Evolutionary conservation across 371 early-diverging fungal genomes (phyloP).

Genomic region (Mucor irregularis): DNA sequence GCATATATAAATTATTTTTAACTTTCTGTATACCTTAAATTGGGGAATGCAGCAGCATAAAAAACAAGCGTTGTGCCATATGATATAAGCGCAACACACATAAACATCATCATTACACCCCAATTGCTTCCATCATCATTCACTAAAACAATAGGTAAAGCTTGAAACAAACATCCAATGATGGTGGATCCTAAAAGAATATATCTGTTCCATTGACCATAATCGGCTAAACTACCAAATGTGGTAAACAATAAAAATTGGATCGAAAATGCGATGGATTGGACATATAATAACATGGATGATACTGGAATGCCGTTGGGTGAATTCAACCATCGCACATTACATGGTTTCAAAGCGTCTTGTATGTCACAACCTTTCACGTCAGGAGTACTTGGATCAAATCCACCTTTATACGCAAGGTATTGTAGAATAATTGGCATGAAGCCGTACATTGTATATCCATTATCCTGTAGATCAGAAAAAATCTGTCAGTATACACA

Average conservation of each 20-base stretch:
- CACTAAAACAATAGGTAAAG: slow-evolving; percentile 35
- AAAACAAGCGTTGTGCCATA: slow-evolving; percentile 52
- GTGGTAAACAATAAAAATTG: slow-evolving; percentile 47
- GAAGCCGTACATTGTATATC: slow-evolving; percentile 45
- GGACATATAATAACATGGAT: slow-evolving; percentile 49
- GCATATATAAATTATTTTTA: no score
- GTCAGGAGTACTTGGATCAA: slow-evolving; percentile 26
- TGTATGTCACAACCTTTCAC: slow-evolving; percentile 30
- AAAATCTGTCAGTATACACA: background rate
- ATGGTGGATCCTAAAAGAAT: slow-evolving; percentile 41
- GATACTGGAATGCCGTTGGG: slow-evolving; percentile 36
- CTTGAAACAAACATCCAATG: slow-evolving; percentile 42
- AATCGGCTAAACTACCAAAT: slow-evolving; percentile 49
- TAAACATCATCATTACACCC: slow-evolving; percentile 48
- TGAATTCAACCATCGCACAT: slow-evolving; percentile 29
- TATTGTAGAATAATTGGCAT: slow-evolving; percentile 47
- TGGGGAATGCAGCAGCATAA: slow-evolving; percentile 55
- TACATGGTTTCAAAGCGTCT: slow-evolving; percentile 31
- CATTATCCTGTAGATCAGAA: slow-evolving; percentile 36
- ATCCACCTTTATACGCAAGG: slow-evolving; percentile 40
- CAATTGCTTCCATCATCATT: slow-evolving; percentile 47
- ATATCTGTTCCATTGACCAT: slow-evolving; percentile 46
- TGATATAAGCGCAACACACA: slow-evolving; percentile 39
- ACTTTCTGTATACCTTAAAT: slow-evolving; percentile 36
- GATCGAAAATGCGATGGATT: slow-evolving; percentile 48